These are phyloP conservation scores for Quillaja saponaria DNA, from an alignment of 306 rosid genomes.

Conservation along the genomic window DNA sequence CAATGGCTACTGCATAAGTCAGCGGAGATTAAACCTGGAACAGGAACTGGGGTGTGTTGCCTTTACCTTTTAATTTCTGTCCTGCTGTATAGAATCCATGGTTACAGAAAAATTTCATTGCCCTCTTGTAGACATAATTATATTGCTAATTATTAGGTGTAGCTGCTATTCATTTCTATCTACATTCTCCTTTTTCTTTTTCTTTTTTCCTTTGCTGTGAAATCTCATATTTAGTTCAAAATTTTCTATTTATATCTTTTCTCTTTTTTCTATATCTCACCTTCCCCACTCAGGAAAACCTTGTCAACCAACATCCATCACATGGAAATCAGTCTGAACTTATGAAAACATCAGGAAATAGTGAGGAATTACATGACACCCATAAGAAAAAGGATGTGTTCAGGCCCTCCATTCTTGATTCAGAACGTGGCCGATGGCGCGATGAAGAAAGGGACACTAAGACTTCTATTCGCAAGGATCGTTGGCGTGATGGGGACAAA, in stretches of 20 bases:
- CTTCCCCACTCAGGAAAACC: slow-evolving; percentile 54
- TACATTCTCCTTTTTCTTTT: neutral
- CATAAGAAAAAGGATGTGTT: slow-evolving; percentile 82
- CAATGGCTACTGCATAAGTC: slow-evolving; percentile 94
- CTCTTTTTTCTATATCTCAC: neutral
- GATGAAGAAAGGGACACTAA: slow-evolving; percentile 95
- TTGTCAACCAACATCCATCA: slow-evolving; percentile 47
- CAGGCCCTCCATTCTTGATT: slow-evolving; percentile 80
- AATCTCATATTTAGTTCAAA: too few relatives aligned
- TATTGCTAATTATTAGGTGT: too few relatives aligned
- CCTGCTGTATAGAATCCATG: too few relatives aligned
- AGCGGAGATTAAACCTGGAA: slow-evolving; percentile 80
- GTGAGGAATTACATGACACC: slow-evolving; percentile 52
- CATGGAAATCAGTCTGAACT: slow-evolving; percentile 51
- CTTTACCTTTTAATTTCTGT: slow-evolving; percentile 19
- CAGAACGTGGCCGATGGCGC: slow-evolving; percentile 82
- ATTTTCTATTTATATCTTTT: too few relatives aligned
- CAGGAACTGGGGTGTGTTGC: slow-evolving; percentile 64
- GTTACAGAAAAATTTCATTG: too few relatives aligned
- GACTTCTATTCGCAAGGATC: slow-evolving; percentile 62
- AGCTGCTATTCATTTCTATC: too few relatives aligned
- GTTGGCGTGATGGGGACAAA: slow-evolving; percentile 88
- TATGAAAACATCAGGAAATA: slow-evolving; percentile 55
- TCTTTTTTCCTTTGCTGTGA: too few relatives aligned
- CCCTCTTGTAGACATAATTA: too few relatives aligned